Percentiles rank a stretch among this genome's conserved stretches.
Evolutionary conservation across 805 yeast species (phyloP).

Genomic region (Saccharomycopsis capsularis): DNA sequence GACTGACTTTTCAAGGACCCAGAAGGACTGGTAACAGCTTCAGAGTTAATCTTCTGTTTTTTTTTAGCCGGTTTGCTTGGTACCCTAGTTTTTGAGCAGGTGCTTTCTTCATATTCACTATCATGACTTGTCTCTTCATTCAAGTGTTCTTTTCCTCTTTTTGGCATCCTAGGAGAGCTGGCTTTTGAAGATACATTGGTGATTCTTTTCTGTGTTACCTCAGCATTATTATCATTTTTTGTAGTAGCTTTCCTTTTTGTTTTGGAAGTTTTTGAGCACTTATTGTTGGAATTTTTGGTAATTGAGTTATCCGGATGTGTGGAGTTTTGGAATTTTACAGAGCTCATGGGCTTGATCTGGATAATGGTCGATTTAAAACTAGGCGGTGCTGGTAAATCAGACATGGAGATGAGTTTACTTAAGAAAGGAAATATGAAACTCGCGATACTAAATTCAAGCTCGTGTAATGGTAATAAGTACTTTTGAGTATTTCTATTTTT

Average conservation of each 20-base stretch:
- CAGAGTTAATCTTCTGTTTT: slow-evolving; percentile 26
- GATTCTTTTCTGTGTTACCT: neutral
- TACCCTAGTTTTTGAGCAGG: no score
- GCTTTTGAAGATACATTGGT: no score
- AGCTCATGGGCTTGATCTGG: slow-evolving; percentile 32
- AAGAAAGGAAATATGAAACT: no score
- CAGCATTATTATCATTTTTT: neutral
- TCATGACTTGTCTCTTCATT: no score
- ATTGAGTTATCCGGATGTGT: no score
- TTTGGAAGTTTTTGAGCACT: no score
- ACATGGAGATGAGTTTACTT: no score
- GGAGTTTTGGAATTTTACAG: no score
- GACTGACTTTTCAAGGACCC: slow-evolving; percentile 27
- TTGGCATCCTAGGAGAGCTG: neutral
- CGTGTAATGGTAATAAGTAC: no score
- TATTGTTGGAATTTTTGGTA: no score
- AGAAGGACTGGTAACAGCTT: slow-evolving; percentile 27
- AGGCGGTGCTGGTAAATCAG: slow-evolving; percentile 40
- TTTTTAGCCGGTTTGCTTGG: slow-evolving; percentile 19
- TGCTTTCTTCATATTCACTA: neutral
- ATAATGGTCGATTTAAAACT: slow-evolving; percentile 41
- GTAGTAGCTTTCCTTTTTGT: neutral
- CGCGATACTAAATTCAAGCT: neutral
- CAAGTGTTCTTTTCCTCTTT: no score
- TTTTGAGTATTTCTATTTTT: no score